Base-by-base conservation (phyloP, 2,329 filamentous ascomycete species). In the Pseudogymnoascus verrucosus region DNA sequence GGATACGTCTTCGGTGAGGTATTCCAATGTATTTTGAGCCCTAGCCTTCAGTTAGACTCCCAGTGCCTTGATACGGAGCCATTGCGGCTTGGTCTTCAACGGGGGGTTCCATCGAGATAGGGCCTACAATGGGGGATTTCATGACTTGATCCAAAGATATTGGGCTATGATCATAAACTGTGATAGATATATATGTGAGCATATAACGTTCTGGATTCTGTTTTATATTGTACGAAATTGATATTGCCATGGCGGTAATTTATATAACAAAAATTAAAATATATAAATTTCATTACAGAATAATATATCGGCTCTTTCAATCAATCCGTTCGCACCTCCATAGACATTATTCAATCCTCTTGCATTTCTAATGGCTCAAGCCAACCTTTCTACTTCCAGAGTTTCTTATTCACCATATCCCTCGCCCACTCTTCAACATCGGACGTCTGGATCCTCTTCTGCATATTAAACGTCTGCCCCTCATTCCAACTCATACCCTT, bases 401-500 rank as follows among this genome's bases (percentile, higher is more conserved):
- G 23, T n/a, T 11, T 54, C 47, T 31, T 54, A 28, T 54, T 31
- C 47, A 54, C 47, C 26, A 31, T 31, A 31, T 62, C 42, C 36
- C 62, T 21, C 10, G 63, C 59, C 62, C 64, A 84, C 8, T 69
- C 73, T 65, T 75, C 75, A 0, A 84, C 73, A 65, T 75, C 74
- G 62, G 72, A 75, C 68, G 81, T 72, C 1, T 71, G 60, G 26
- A 87, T 80, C 0, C 77, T 78, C 39, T 79, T 73, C 70, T 79
- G 68, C 2, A 69, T 65, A 72, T 88, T 89, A 66, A 84, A 77
- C 6, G 84, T 87, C 65, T 70, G 70, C 8, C 76, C 71, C 69
- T 77, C 74, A 6, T 80, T 78, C 87, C 87, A 89, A 40, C 78
- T 79, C 4, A 88, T 80, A 0, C 86, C 87, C 6, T 73, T 75